A percentile compares a stretch with the other conserved stretches of the same genome.
These are phyloP conservation scores for Yamadazyma oceani DNA, from an alignment of 1,139 yeast species.

Conservation along the genomic window DNA sequence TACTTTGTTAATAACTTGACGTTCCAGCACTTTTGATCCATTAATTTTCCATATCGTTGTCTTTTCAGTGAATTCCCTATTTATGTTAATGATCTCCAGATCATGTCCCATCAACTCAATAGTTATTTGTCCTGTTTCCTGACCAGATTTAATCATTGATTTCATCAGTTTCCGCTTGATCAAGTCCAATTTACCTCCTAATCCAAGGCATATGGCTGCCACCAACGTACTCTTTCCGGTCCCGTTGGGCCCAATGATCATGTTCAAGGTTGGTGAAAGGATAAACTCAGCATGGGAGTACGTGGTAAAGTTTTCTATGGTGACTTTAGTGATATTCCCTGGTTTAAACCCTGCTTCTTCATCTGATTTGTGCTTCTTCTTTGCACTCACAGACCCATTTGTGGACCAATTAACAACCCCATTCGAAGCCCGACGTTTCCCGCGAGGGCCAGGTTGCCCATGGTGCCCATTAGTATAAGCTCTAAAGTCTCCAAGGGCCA, in stretches of 20 bases:
- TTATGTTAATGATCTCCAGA: constrained; percentile 33
- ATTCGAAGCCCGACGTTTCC: too few relatives aligned
- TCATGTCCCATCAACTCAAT: constrained; percentile 57
- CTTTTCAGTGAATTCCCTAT: constrained; percentile 36
- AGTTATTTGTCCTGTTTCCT: constrained; percentile 55
- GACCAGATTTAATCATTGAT: constrained; percentile 79
- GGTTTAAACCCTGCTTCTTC: constrained; percentile 32
- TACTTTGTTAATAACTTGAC: constrained; percentile 46
- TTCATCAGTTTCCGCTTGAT: constrained; percentile 76
- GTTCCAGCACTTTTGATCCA: constrained; percentile 41
- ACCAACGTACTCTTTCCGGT: constrained; percentile 94
- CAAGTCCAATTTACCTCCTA: constrained; percentile 77
- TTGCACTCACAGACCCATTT: too few relatives aligned
- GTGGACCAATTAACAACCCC: constrained; percentile 2
- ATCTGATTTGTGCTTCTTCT: constrained; percentile 3
- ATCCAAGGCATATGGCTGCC: constrained; percentile 88
- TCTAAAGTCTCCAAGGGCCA: too few relatives aligned
- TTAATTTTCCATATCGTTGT: constrained; percentile 66
- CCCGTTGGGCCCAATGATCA: constrained; percentile 97
- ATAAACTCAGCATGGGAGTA: constrained; percentile 75
- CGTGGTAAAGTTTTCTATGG: constrained; percentile 77
- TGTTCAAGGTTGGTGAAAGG: constrained; percentile 80
- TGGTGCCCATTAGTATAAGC: not conserved
- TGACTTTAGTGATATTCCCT: constrained; percentile 71
- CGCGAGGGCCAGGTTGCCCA: not conserved